Evolutionary conservation across 1,139 yeast species (phyloP).

Genomic region (Debaryomyces subglobosus): DNA sequence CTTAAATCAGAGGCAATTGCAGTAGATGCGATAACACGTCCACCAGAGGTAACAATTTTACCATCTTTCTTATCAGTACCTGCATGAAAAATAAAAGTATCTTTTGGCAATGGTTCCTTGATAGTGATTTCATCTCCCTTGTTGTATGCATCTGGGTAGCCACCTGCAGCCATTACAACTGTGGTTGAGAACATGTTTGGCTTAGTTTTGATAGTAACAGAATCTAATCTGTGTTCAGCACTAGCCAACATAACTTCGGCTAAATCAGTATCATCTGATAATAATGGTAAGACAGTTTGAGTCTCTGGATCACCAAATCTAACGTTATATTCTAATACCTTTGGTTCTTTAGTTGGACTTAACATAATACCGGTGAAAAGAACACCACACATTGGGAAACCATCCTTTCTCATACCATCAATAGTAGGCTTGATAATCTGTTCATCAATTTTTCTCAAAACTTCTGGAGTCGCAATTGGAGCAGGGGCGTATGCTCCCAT

Average conservation of each 20-base stretch:
- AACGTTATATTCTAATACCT: conserved; percentile 94
- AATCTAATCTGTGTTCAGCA: conserved; percentile 91
- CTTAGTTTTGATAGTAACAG: conserved; percentile 68
- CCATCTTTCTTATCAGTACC: conserved; percentile 72
- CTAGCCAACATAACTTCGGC: conserved; percentile 93
- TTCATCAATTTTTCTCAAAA: conserved; percentile 69
- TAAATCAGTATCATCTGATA: conserved; percentile 81
- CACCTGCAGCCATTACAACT: conserved; percentile 96
- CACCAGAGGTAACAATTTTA: conserved; percentile 83
- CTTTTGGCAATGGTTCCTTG: conserved; percentile 46
- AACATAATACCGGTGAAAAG: conserved; percentile 97
- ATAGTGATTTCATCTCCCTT: conserved; percentile 87
- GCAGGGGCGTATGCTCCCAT: conserved; percentile 99
- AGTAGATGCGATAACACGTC: conserved; percentile 94
- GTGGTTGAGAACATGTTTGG: conserved; percentile 76
- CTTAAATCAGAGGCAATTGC: conserved; percentile 77
- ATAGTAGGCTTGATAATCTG: conserved; percentile 86
- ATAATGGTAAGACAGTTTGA: conserved; percentile 89
- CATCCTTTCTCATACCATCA: conserved; percentile 95
- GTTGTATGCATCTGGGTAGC: conserved; percentile 85
- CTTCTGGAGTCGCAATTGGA: conserved; percentile 77
- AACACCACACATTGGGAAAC: conserved; percentile 94
- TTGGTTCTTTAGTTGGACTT: conserved; percentile 77
- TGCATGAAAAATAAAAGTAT: conserved; percentile 87
- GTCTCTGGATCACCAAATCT: conserved; percentile 99